phyloP scores from a whole-genome alignment of 352 stramenopile species.

The Pythium rishiriense region DNA sequence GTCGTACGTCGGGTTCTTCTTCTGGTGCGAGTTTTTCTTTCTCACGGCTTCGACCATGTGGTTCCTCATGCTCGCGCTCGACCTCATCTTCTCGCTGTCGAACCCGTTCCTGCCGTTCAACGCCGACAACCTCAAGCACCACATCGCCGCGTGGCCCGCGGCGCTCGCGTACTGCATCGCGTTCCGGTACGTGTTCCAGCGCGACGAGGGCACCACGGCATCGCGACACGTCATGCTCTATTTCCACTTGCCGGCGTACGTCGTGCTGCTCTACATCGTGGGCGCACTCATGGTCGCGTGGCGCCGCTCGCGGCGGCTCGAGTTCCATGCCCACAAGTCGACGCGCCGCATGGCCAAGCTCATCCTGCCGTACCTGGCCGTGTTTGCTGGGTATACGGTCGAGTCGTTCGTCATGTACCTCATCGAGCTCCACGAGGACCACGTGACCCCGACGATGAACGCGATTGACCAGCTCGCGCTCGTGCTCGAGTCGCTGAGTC shows the following conservation, averaged over 20 bases:
- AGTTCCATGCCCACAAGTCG: slow-evolving; percentile 74
- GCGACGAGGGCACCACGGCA: slow-evolving; percentile 17
- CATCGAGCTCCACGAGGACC: slow-evolving; percentile 34
- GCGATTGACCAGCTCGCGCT: slow-evolving; percentile 72
- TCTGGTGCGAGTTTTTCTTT: slow-evolving; percentile 87
- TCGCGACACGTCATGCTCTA: slow-evolving; percentile 63
- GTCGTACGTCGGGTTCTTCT: slow-evolving; percentile 71
- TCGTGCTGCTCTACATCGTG: slow-evolving; percentile 70
- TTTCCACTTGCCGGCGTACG: slow-evolving; percentile 65
- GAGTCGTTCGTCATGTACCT: slow-evolving; percentile 60
- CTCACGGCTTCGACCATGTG: slow-evolving; percentile 74
- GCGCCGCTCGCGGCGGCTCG: slow-evolving; percentile 68
- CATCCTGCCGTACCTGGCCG: slow-evolving; percentile 73
- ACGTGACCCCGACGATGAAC: slow-evolving; percentile 48
- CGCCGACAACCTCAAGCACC: slow-evolving; percentile 82
- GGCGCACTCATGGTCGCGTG: slow-evolving; percentile 60
- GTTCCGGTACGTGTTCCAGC: slow-evolving; percentile 64
- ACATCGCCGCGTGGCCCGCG: slow-evolving; percentile 76
- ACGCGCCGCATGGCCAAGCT: slow-evolving; percentile 83
- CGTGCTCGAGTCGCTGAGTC: slow-evolving; percentile 60
- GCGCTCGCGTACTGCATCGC: slow-evolving; percentile 66
- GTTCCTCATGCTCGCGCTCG: slow-evolving; percentile 84
- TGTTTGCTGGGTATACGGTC: slow-evolving; percentile 58
- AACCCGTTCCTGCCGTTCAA: slow-evolving; percentile 89
- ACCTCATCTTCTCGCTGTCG: slow-evolving; percentile 86